Conservation (phyloP, 306 rosid species). For the Carpinus viminea region DNA sequence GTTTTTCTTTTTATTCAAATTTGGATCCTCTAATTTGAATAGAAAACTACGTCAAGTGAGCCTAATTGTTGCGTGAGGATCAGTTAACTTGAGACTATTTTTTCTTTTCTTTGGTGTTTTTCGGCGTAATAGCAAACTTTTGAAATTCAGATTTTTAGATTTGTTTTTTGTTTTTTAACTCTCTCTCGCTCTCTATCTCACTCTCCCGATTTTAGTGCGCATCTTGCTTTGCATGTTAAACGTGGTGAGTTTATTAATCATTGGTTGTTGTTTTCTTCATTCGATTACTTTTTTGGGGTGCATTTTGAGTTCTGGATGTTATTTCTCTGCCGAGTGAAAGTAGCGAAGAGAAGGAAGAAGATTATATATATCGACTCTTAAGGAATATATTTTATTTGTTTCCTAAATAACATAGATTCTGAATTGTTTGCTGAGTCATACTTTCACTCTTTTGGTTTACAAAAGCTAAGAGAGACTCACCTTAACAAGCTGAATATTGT, state of each 20-base stretch:
- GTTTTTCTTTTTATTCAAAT: too few species aligned
- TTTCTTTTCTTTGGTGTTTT: not conserved
- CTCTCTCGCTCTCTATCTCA: not conserved
- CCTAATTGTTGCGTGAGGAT: not conserved
- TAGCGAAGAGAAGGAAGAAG: not conserved
- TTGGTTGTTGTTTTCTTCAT: not conserved
- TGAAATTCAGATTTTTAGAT: not conserved
- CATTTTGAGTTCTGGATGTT: not conserved
- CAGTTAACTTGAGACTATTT: not conserved
- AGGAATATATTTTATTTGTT: not conserved
- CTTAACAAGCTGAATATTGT: not conserved
- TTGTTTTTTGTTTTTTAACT: not conserved
- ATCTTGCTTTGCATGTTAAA: not conserved
- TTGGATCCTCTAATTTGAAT: not conserved
- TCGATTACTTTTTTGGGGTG: not conserved
- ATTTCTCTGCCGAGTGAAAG: not conserved
- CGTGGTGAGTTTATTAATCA: not conserved
- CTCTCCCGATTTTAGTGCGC: not conserved
- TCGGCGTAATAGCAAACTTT: not conserved
- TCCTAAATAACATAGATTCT: not conserved
- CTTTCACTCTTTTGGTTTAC: not conserved
- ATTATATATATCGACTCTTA: not conserved
- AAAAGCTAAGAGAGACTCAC: not conserved
- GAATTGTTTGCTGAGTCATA: not conserved
- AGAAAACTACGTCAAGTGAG: not conserved